Evolutionary conservation across 2,329 filamentous ascomycete genomes (phyloP), one percentile per base, ranked within the genome.

Genomic region (Venturia carpophila): DNA sequence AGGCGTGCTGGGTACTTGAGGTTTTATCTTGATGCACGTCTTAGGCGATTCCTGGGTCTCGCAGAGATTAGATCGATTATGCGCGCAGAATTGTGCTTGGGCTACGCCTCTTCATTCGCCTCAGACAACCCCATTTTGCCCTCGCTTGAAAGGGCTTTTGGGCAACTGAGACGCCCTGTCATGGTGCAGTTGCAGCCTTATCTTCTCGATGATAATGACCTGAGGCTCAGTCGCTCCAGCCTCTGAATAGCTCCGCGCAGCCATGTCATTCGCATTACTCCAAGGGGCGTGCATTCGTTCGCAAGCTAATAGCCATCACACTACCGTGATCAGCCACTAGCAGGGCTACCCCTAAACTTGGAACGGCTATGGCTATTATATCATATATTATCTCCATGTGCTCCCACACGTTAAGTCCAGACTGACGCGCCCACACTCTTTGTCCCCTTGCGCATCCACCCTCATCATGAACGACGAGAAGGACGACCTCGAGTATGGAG

Each of bases 311-410:
- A 34, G 30, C 30, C n/a, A 34, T 37, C 30, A 58, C 52, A 27
- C 52, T 58, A 58, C 30, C 52, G 7, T 10, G 52, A 58, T 58
- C 52, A 58, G 52, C 52, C 52, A 39, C 52, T 58, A 58, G 52
- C 37, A 58, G 52, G 52, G 52, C 52, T 58, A 58, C 52, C 52
- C 52, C 52, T 58, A 58, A 58, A 58, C 52, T 39, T 58, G 52
- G 52, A 58, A 58, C 52, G 17, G 52, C 15, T 58, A 15, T 15
- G 27, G 19, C 52, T 24, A 58, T 34, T 27, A 15, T 37, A n/a
- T 37, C n/a, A 58, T 58, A 58, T 58, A 37, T 37, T n/a, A 58
- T 5, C 27, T 58, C 52, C 52, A 58, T 37, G 52, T 58, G 5
- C 15, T 11, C 52, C 52, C 52, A 11, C 1, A 58, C n/a, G 7